Evolutionary conservation across 768 basidiomycete species (phyloP).

Genomic region (Suillus americanus): DNA sequence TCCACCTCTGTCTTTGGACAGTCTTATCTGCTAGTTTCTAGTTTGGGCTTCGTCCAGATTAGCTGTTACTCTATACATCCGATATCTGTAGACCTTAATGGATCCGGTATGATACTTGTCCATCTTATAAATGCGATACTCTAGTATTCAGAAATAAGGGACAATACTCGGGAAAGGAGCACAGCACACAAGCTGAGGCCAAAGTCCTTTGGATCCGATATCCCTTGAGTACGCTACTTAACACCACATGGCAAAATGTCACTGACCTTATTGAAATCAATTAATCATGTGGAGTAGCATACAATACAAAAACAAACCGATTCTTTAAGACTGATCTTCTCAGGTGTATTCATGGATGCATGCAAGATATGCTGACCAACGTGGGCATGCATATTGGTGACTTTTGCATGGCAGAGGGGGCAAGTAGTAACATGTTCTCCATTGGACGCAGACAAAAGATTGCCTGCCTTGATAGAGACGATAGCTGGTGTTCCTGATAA

Average conservation of each 20-base stretch:
- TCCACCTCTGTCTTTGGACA: no score
- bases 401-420: not conserved
- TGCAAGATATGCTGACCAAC: not conserved
- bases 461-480: not conserved
- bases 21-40: no score
- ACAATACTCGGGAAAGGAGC: no score
- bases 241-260: not conserved
- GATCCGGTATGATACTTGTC: no score
- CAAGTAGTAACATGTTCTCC: not conserved
- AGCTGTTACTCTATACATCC: no score
- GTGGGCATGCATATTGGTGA: not conserved
- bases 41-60: no score
- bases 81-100: no score
- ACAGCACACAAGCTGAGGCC: no score
- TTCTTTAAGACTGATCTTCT: not conserved
- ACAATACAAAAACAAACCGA: not conserved
- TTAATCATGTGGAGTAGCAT: not conserved
- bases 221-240: no score
- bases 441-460: not conserved
- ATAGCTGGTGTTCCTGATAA: not conserved
- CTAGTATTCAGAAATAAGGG: no score
- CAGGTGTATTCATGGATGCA: not conserved
- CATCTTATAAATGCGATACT: no score
- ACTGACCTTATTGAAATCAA: not conserved
- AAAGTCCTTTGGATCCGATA: no score